Base-by-base conservation (phyloP, 345 rosid species). In the Eucalyptus cladocalyx region DNA sequence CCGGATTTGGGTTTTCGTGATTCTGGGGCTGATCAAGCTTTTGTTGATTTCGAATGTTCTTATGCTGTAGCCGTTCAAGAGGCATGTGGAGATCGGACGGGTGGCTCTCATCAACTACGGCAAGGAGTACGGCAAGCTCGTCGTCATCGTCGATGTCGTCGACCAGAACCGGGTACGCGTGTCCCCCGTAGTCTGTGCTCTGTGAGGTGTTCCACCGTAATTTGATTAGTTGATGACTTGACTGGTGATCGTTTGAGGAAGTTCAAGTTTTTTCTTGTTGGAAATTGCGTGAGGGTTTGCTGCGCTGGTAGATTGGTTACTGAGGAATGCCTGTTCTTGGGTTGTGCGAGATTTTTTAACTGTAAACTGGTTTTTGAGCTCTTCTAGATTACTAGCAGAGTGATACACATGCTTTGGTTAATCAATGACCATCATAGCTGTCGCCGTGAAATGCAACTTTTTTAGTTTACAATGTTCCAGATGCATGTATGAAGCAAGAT, bases 71-170 rank as follows among this genome's bases (percentile, higher is more conserved):
- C 95, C 96, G 43, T 97, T 97, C 95, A 96, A 97, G 95, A 95
- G 99, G 90, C 96, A 92, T 91, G 97, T 97, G 15, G 99, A 97
- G 97, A 97, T 97, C 87, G 99, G 98, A 37, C 92, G 98, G 89
- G 99, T 96, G 17, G 98, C 97, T 12, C 95, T 97, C 6, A 95
- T 97, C 90, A 97, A 96, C 95, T 97, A 97, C 89, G 97, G 99
- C 9, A 93, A 94, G 88, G 99, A 97, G 32, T 97, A 95, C 49
- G 97, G 98, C 18, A 95, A 91, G 94, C 96, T 97, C 60, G 98
- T 97, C 5, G 99, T 97, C 69, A 95, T 97, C 90, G 99, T 97
- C 88, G 98, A 97, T 90, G 97, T 97, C 50, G 89, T 96, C 89
- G 98, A 96, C 89, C 98, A 97, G 93, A 97, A 97, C 95, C 91